Evolutionary conservation across 352 stramenopile species (phyloP), one percentile per base, ranked within the genome.

Genomic region (Pythium angustatum): DNA sequence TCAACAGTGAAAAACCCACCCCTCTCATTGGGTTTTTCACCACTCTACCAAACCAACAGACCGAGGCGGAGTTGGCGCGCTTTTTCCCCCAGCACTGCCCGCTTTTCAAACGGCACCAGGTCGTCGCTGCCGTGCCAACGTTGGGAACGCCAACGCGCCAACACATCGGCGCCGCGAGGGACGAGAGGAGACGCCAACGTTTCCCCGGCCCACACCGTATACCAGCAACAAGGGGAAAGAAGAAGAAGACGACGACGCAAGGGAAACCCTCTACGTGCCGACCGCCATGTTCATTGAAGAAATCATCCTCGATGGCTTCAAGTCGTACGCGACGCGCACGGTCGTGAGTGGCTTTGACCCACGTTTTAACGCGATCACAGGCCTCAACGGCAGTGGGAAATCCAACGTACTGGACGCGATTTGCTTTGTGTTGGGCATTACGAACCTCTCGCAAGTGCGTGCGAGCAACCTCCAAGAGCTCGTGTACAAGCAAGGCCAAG

Each of bases 221-320:
- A 26, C 5, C 10, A 24, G 5, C 14, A 45, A 4, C 40, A 11
- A 26, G 17, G 17, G n/a, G 30, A 45, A 47, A 24, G 38, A 9
- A 30, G 24, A 31, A 36, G 26, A 45, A 47, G 27, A n/a, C 33
- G n/a, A n/a, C n/a, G n/a, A n/a, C n/a, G n/a, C 41, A 62, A 41
- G 58, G 58, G 48, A 57, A 56, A 64, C 33, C 58, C 26, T 2
- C 5, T 19, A 33, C 41, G 44, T 14, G 14, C 5, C 40, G 33
- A n/a, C 8, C 33, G 40, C 19, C 40, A 99, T 99, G 98, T 91
- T 98, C 76, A 98, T 99, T 71, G 93, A 99, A 76, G 96, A 99
- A 85, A 98, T 99, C 71, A 98, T 99, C 62, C 91, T 99, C 65
- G 98, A 99, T 76, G 98, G 98, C 14, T 99, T 99, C 88, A 99